A percentile compares a stretch with the other conserved stretches of the same genome.
Conservation (phyloP, 2,329 filamentous ascomycete genomes). For the Epichloe hybrida region DNA sequence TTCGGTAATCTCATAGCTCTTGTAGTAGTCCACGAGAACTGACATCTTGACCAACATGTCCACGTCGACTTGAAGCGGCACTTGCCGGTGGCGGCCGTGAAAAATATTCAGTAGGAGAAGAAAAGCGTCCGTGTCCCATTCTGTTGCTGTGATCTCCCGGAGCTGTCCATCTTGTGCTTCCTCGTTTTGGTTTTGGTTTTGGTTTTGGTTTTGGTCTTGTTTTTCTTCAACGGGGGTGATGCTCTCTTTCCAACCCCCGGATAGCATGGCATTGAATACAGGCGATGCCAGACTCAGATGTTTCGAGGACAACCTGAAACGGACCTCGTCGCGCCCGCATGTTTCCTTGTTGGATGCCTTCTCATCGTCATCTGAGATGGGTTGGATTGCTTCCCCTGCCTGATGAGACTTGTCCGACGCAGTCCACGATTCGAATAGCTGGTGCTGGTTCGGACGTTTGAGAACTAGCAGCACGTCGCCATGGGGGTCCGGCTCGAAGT, state of each 20-base stretch:
- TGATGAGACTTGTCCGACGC: background rate
- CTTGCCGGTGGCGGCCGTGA: background rate
- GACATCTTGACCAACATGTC: slow-evolving; percentile 29
- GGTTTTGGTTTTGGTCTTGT: no score
- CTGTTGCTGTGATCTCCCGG: background rate
- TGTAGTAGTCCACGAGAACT: slow-evolving; percentile 28
- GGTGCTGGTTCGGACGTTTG: background rate
- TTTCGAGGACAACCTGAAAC: slow-evolving; percentile 17
- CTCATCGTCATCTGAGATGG: background rate
- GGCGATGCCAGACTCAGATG: slow-evolving; percentile 21
- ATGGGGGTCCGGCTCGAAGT: background rate
- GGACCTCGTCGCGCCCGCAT: background rate
- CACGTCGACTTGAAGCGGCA: slow-evolving; percentile 17
- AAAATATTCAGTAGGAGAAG: background rate
- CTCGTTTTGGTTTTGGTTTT: background rate
- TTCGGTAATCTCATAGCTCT: slow-evolving; percentile 27
- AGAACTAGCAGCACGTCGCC: background rate
- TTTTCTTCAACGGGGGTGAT: slow-evolving; percentile 10
- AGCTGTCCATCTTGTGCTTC: background rate
- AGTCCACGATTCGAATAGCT: no score
- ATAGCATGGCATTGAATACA: slow-evolving; percentile 8
- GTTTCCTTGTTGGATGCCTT: background rate
- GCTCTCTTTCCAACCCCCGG: slow-evolving; percentile 4
- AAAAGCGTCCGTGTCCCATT: background rate
- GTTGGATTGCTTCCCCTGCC: background rate